Conservation (phyloP, 805 yeast genomes). For the Kazachstania africana region DNA sequence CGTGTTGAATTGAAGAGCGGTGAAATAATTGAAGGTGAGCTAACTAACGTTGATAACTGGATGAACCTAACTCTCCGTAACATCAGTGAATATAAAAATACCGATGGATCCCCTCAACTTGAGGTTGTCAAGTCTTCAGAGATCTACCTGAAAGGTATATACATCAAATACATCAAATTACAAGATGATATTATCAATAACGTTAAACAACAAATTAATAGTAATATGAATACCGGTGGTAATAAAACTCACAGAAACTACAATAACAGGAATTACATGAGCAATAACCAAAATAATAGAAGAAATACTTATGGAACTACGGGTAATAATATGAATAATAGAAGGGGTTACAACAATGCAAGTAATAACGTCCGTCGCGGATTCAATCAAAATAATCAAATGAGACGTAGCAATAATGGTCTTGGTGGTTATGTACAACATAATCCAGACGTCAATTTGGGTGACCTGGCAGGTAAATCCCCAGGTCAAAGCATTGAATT, state of each 20-base stretch:
- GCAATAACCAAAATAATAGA: slow-evolving; percentile 24
- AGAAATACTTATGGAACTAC: slow-evolving; percentile 23
- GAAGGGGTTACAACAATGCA: slow-evolving; percentile 2
- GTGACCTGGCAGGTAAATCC: slow-evolving; percentile 1
- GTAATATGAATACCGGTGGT: slow-evolving; percentile 33
- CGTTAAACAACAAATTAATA: slow-evolving; percentile 54
- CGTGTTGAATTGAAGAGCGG: slow-evolving; percentile 87
- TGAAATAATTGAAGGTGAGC: slow-evolving; percentile 73
- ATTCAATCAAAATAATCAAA: slow-evolving; percentile 4
- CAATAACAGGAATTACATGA: slow-evolving; percentile 3
- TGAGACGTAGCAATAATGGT: too few relatives aligned
- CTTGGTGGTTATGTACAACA: slow-evolving; percentile 26
- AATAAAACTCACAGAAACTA: slow-evolving; percentile 22
- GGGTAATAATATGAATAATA: slow-evolving; percentile 9
- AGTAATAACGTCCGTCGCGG: slow-evolving; percentile 14
- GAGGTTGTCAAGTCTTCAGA: slow-evolving; percentile 54
- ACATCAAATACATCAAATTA: slow-evolving; percentile 65
- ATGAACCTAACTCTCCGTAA: slow-evolving; percentile 83
- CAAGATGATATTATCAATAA: slow-evolving; percentile 69
- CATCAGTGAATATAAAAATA: slow-evolving; percentile 43
- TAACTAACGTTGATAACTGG: slow-evolving; percentile 84
- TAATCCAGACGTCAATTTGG: slow-evolving; percentile 8
- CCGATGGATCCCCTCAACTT: slow-evolving; percentile 20
- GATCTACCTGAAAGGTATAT: slow-evolving; percentile 75
- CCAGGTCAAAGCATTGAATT: too few relatives aligned